A percentile compares a stretch with the other conserved stretches of the same genome.
phyloP scores from a whole-genome alignment of 352 stramenopile genomes.

The Plasmopara muralis region DNA sequence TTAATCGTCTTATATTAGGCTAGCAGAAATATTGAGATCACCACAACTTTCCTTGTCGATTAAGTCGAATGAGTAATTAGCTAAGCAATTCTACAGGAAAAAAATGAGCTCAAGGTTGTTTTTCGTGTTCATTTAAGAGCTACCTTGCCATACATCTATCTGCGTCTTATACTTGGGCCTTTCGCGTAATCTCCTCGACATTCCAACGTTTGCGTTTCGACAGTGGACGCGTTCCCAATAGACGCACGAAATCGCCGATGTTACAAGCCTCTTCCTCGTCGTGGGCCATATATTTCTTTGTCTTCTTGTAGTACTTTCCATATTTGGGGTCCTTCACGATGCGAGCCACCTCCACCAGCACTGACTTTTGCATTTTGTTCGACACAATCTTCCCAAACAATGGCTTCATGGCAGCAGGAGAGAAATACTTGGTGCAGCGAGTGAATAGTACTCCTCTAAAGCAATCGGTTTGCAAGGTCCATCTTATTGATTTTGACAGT shows the following conservation, averaged over 20 bases:
- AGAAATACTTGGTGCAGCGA: no score
- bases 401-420: conserved; percentile 61
- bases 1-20: no score
- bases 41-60: no score
- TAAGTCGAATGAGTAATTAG: no score
- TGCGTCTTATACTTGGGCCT: conserved; percentile 65
- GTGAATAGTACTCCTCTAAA: no score
- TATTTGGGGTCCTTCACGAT: conserved; percentile 94
- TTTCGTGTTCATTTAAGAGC: conserved; percentile 13
- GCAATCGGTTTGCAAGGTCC: no score
- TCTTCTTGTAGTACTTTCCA: conserved; percentile 93
- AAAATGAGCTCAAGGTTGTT: background rate
- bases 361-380: conserved; percentile 96
- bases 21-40: no score
- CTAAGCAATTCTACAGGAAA: no score
- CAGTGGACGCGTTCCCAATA: conserved; percentile 68
- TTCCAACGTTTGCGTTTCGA: conserved; percentile 87
- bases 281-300: conserved; percentile 97
- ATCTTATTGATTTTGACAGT: no score
- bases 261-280: conserved; percentile 92
- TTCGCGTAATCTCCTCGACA: conserved; percentile 85
- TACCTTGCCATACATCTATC: conserved; percentile 1
- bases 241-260: conserved; percentile 82
- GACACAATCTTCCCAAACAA: conserved; percentile 94
- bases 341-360: conserved; percentile 92